Base-by-base conservation (phyloP, 2,329 filamentous ascomycete genomes). In the Microthyrium microscopicum region DNA sequence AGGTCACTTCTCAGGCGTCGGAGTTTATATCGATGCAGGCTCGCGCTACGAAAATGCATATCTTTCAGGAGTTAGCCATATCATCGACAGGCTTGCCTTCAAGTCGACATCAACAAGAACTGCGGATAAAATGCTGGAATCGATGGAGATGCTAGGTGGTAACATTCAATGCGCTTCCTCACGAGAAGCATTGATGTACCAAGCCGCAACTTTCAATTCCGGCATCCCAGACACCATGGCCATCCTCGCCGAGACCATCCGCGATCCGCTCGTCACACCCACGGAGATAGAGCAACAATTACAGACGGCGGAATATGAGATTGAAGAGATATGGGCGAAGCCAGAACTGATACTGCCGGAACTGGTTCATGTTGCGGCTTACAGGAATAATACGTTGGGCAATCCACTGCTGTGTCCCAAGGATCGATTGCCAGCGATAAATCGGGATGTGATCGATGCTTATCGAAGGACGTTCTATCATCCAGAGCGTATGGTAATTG, bases 141-240 rank as follows among this genome's bases (percentile, higher is more conserved):
- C 75, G 21, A 68, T 94, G 21, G 89, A 95, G 57, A 77, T 75
- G 0, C 64, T 98, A 3, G 89, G 89, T 22, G 89, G 89, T 20
- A 94, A 94, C 53, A 87, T 98, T 39, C 85, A 95, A 58, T 98
- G 89, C 58, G 85, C 87, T 8, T 94, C 85, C 2, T 92, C 84
- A 2, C 70, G 89, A 42, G 89, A 98, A 58, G 83, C 83, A 36
- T 71, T 98, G 59, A 98, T 98, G 89, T 98, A 98, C 62, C 89
- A 98, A 57, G 82, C 84, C 2, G 89, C 89, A 18, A 94, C 85
- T 20, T 98, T 98, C 70, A 98, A 98, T 62, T 77, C 77, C 18
- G 77, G 83, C 13, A 84, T 98, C 6, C 76, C 81, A 5, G 73
- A 73, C 6, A 83, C 87, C 9, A 71, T 92, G 17, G 82, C 68